phyloP scores from a whole-genome alignment of 140 eudicot species.

The Stevia rebaudiana region DNA sequence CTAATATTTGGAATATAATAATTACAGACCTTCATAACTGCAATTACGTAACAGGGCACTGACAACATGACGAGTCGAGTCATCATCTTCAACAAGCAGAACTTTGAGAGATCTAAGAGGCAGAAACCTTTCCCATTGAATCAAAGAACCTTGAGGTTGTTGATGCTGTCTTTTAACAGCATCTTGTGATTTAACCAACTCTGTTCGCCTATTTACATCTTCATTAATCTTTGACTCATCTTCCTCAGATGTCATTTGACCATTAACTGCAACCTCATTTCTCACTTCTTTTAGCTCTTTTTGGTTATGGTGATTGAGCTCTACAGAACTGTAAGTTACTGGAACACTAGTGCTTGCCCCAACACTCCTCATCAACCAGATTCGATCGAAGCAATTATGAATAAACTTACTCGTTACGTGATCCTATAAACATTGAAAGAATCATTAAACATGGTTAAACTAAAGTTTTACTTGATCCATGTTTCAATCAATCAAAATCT shows the following conservation, averaged over 20 bases:
- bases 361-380: conserved; percentile 62
- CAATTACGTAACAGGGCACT: conserved; percentile 70
- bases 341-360: conserved; percentile 29
- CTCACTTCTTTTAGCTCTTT: conserved; percentile 38
- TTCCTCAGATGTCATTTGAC: conserved; percentile 42
- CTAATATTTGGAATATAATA: neutral
- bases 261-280: conserved; percentile 30
- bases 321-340: conserved; percentile 38
- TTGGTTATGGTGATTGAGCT: conserved; percentile 24
- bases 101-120: conserved; percentile 56
- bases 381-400: conserved; percentile 42
- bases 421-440: conserved; percentile 13
- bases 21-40: conserved; percentile 62
- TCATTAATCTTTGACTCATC: conserved; percentile 36
- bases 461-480: neutral
- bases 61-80: conserved; percentile 66
- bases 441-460: neutral
- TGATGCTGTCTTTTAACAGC: conserved; percentile 35
- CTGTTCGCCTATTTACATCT: conserved; percentile 24
- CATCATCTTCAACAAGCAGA: conserved; percentile 67
- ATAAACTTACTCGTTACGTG: conserved; percentile 23
- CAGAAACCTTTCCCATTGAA: conserved; percentile 66
- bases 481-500: neutral
- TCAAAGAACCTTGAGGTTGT: conserved; percentile 44
- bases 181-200: conserved; percentile 24